Evolutionary conservation across 495 filamentous ascomycete species (phyloP).

Genomic region (Aspergillus avenaceus): DNA sequence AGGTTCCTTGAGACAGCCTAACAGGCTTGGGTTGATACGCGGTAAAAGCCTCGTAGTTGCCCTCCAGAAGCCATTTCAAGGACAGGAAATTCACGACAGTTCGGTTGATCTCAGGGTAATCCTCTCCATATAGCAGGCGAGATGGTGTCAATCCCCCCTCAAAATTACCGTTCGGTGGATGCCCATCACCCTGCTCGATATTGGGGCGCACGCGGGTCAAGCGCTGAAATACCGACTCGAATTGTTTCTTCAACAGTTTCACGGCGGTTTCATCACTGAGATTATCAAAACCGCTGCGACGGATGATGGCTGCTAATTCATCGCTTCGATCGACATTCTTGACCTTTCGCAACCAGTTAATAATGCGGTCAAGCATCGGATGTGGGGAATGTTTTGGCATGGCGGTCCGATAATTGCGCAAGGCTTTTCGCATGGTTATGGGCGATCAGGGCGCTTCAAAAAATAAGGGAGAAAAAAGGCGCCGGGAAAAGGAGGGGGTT

Average conservation of each 20-base stretch:
- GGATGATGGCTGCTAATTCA: not conserved
- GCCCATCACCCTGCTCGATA: not conserved
- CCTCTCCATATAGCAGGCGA: conserved; percentile 15
- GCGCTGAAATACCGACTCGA: not conserved
- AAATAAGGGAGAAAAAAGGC: too few species aligned
- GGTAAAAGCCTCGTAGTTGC: conserved; percentile 24
- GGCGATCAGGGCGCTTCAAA: too few species aligned
- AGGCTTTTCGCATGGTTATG: too few species aligned
- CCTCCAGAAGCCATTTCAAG: conserved; percentile 30
- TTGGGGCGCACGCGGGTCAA: not conserved
- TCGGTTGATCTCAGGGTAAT: conserved; percentile 35
- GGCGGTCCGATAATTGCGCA: not conserved
- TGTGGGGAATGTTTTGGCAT: not conserved
- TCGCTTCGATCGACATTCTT: not conserved
- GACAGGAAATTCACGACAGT: conserved; percentile 28
- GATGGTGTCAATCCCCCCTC: conserved; percentile 17
- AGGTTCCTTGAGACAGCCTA: not conserved
- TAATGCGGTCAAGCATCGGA: not conserved
- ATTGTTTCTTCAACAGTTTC: not conserved
- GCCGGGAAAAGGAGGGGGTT: not conserved
- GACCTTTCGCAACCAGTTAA: not conserved
- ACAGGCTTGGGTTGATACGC: conserved; percentile 10
- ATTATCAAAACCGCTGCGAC: not conserved
- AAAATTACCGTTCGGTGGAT: not conserved
- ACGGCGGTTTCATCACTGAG: not conserved